Base-by-base conservation (phyloP, 148 eudicot genomes). In the Oxyria digyna region DNA sequence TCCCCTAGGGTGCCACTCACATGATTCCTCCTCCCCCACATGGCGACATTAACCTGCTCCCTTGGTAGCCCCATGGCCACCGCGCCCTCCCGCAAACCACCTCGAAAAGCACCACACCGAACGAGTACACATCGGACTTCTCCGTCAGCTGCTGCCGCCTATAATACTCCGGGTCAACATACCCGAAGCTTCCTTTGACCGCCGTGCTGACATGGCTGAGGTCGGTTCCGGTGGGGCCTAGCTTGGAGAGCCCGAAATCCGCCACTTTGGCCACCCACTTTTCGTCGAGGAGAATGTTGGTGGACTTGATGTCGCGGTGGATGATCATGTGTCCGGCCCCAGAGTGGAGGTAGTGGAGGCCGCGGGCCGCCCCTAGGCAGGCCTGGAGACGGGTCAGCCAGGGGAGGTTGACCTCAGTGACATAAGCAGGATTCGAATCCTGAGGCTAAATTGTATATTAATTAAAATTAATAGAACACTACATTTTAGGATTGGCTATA, bases 171-270 rank as follows among this genome's bases (percentile, higher is more conserved):
- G 98, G 98, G 76, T 93, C 98, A 15, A 93, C 81, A 67, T 93
- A 93, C 27, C 98, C 98, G 42, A 93, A 90, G 67, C 96, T 93
- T 27, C 98, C 98, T 76, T 93, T 89, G 41, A 93, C 98, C 10
- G 91, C 96, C 0, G 98, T 93, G 86, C 98, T 93, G 32, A 93
- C 97, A 66, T 93, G 97, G 26, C 92, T 86, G 10, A 31, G 18
- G 20, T 59, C 65, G 82, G 88, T 88, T 40, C 87, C 73, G 0
- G 89, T 75, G 45, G 98, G 98, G 6, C 96, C 96, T 0, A 87
- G 79, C 48, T 90, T 86, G 13, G 98, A 93, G 52, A 90, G 82
- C 29, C 98, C 98, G 45, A 93, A 93, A 82, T 93, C 98, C 21
- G 97, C 89, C 64, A 93, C 94, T 73, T 90, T 93, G 4, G 98